Evolutionary conservation across 1,284 basidiomycete species (phyloP), one percentile per base, ranked within the genome.

Genomic region (Apiotrichum veenhuisii): DNA sequence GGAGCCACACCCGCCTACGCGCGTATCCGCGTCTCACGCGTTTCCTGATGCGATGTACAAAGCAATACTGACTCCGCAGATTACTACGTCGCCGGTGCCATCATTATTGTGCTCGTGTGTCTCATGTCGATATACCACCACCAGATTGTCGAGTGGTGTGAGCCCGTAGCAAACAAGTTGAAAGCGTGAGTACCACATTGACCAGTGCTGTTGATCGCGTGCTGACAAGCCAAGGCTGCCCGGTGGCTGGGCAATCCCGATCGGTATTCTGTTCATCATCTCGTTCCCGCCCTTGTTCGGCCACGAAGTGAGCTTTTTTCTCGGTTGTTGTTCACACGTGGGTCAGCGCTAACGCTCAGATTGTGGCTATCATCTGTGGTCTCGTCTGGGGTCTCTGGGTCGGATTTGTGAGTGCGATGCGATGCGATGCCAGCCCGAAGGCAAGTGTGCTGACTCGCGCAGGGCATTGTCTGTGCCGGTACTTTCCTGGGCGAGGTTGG

Each of bases 201-300:
- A 30, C 5, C 30, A n/a, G n/a, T n/a, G n/a, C 37, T 25, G 20
- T 5, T 27, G 17, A 30, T n/a, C n/a, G 23, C 17, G 12, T 25
- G 15, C 47, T 41, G 18, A 51, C 33, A 18, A 30, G 20, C 54
- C 15, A 40, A 78, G 79, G 34, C 61, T 81, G 20, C 71, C 76
- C 12, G 78, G 70, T 41, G 91, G 91, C 20, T 94, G 86, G 86
- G 73, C 87, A 18, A 89, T 95, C 43, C 91, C 91, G 1, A 89
- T 93, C 48, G 88, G 77, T 44, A 38, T 86, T 86, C 65, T 58
- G 38, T 72, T 77, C 53, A 63, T 75, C 44, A 57, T 77, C 25
- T 73, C 71, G 38, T 77, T 77, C 58, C 76, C 76, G 2, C 76
- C 76, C 3, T 54, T 77, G 17, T 74, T 76, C 42, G 76, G 73